Conservation (phyloP, 2,329 filamentous ascomycete genomes). For the Botrytis tulipae region DNA sequence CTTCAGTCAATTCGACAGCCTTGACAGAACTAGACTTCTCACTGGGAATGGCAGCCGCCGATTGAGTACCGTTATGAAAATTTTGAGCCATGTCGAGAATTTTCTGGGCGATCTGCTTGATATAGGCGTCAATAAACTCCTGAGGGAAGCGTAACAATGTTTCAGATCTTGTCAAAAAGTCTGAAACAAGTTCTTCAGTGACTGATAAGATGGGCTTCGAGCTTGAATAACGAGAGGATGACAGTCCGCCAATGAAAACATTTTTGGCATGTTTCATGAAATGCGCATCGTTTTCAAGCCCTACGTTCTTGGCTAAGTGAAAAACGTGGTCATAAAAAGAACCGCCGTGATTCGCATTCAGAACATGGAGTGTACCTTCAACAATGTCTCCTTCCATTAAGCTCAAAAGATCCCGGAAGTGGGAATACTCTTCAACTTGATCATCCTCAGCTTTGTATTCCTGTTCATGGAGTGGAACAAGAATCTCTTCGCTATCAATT, state of each 20-base stretch:
- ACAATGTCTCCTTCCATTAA: conserved; percentile 11
- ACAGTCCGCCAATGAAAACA: conserved; percentile 17
- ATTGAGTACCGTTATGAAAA: background rate
- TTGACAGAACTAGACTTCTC: background rate
- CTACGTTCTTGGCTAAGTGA: conserved; percentile 2
- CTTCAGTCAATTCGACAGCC: background rate
- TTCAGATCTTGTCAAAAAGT: conserved; percentile 10
- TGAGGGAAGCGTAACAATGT: conserved; percentile 11
- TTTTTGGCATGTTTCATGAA: conserved; percentile 20
- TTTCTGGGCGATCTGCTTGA: conserved; percentile 16
- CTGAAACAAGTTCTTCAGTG: conserved; percentile 13
- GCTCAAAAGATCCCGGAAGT: conserved; percentile 19
- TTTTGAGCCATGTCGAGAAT: conserved; percentile 20
- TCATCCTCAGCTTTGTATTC: background rate
- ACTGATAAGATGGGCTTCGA: conserved; percentile 2
- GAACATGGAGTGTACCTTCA: conserved; percentile 6
- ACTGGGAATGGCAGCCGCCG: background rate
- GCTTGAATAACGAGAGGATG: conserved; percentile 20
- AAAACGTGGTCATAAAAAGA: conserved; percentile 21
- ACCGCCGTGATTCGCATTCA: conserved; percentile 10
- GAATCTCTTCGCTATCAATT: conserved; percentile 12
- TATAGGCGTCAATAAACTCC: conserved; percentile 3
- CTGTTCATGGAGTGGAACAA: conserved; percentile 21
- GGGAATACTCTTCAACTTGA: background rate
- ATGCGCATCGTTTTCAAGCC: conserved; percentile 12